Evolutionary conservation across 306 rosid species (phyloP), one percentile per base, ranked within the genome.

Genomic region (Crataegus laevigata): DNA sequence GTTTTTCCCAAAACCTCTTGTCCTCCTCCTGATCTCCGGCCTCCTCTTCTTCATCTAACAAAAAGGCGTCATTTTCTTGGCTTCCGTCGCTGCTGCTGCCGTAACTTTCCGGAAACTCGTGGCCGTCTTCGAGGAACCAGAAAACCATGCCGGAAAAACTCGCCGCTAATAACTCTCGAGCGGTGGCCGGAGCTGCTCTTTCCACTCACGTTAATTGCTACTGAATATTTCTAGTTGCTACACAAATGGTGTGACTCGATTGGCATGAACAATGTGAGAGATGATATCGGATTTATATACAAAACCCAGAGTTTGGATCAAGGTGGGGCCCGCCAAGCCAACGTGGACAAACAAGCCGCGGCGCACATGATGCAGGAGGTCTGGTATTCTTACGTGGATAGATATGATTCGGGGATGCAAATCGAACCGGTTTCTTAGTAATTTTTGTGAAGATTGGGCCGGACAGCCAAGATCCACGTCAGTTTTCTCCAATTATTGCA

Each of bases 391-490:
- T 14, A 83, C 43, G 83, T 84, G 88, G 89, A 42, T 47, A 8
- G 45, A 24, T 8, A 1, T 1, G 11, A 76, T 84, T 84, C 78
- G 85, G 4, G 2, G 13, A 10, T 3, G 32, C 47, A 13, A 79
- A 85, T 85, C 78, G 47, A 66, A 69, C 54, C 55, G 7, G 79
- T 58, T 12, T 6, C 38, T 34, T 54, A 21, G 42, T 32, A 14
- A 6, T 22, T 52, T 66, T 61, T 54, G 59, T 62, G 26, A 66
- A 26, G 32, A 19, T 50, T 75, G 74, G 81, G 8, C 75, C 34
- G 50, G 85, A 85, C 91, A 84, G 82, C 96, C 70, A 51, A 91
- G 93, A 91, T 89, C 97, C 93, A 93, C 98, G 90, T 91, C 90
- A 88, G 77, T 24, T 5, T 1, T 25, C 22, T 81, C 50, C 84